Conservation (phyloP, 495 filamentous ascomycete species). For the Durotheca rogersii region DNA sequence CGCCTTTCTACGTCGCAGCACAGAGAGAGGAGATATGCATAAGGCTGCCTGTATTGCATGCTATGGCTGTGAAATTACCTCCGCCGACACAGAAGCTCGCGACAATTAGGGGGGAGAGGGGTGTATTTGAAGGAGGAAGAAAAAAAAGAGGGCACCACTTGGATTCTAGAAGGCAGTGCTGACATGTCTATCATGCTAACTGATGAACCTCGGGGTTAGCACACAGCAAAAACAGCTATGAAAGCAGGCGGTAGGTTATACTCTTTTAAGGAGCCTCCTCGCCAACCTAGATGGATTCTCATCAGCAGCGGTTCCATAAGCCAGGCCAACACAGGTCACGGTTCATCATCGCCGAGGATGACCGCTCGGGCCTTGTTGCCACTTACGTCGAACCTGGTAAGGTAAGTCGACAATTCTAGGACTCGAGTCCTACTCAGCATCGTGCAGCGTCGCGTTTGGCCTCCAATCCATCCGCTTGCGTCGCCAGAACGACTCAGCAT, state of each 20-base stretch:
- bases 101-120: too few relatives aligned
- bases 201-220: not conserved
- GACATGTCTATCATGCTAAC: not conserved
- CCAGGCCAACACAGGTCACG: not conserved
- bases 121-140: not conserved
- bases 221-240: too few relatives aligned
- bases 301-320: too few relatives aligned
- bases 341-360: not conserved
- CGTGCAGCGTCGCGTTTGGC: conserved; percentile 2
- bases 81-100: conserved; percentile 4
- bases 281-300: too few relatives aligned
- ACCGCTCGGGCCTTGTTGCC: not conserved
- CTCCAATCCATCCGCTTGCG: conserved; percentile 10
- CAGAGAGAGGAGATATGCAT: conserved; percentile 21
- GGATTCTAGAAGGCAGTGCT: not conserved
- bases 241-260: too few relatives aligned
- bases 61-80: conserved; percentile 10
- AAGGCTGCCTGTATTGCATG: conserved; percentile 12
- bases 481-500: not conserved
- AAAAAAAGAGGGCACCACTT: too few relatives aligned
- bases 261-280: too few relatives aligned
- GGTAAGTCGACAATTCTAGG: conserved; percentile 1
- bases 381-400: conserved; percentile 17
- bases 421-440: conserved; percentile 2
- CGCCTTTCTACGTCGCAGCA: conserved; percentile 10